Base-by-base conservation (phyloP, 202 grass and related monocot genomes). In the Saccharum hybrid region DNA sequence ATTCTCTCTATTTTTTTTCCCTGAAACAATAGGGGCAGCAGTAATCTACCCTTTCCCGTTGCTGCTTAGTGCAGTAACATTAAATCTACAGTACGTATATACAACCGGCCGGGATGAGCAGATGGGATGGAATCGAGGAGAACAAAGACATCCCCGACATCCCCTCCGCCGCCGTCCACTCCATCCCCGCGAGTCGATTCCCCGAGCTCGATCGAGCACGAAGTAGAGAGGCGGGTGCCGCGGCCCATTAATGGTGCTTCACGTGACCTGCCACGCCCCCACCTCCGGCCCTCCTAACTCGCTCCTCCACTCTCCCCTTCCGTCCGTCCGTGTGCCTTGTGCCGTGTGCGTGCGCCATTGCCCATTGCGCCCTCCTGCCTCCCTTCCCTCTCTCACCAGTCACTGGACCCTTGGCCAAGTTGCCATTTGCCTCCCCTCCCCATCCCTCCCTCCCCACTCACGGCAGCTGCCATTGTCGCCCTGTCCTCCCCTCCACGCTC, bases 221-320 rank as follows among this genome's bases (percentile, higher is more conserved):
- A 26, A 26, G 26, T 34, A 2, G 4, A 37, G 59, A 10, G 16
- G 15, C 7, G 26, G 62, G 65, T 72, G 79, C 26, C 80, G 84
- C 91, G 82, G 81, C 75, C 65, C 90, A 92, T 94, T 91, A 87
- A 89, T 87, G 54, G 68, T 41, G 3, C 73, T 91, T 94, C 92
- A 94, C 92, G 89, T 94, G 88, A 84, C 70, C 7, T 83, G 71
- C 77, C 81, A 83, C 84, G 22, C 59, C 78, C 28, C 41, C 43
- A 41, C 34, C 70, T 22, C 54, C 75, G 34, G 34, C 13, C 13
- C 13, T 5, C 43, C 43, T 0, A 7, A 26, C 5, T 36, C 34
- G 34, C 34, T 5, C 1, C 36, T 54, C 7, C 16, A 18, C 16
- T 11, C 45, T 52, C 15, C 49, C 15, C 49, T 7, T 18, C 48